phyloP scores from a whole-genome alignment of 2,329 filamentous ascomycete genomes.

The Colletotrichum sp. region DNA sequence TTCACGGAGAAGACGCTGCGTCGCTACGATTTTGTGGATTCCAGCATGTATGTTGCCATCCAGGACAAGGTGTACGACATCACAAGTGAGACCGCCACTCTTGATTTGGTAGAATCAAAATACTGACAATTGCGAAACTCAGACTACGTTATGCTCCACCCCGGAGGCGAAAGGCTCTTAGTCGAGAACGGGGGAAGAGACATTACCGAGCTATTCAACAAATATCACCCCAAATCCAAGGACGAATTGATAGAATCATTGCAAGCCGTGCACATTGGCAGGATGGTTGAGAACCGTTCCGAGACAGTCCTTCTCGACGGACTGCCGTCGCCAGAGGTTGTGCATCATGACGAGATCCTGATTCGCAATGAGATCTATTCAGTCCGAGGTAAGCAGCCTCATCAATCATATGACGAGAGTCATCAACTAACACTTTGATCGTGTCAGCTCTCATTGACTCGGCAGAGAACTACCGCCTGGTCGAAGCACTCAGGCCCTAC shows the following conservation, averaged over 20 bases:
- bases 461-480: not conserved
- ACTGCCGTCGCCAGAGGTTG: not conserved
- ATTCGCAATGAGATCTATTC: not conserved
- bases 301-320: not conserved
- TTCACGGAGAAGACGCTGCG: not conserved
- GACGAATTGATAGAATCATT: not conserved
- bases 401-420: not conserved
- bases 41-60: slow-evolving; percentile 5
- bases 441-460: not conserved
- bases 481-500: not conserved
- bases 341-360: not conserved
- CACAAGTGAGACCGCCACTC: not conserved
- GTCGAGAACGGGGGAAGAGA: slow-evolving; percentile 4
- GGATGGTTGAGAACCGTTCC: not conserved
- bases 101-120: accelerated
- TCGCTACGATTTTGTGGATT: not conserved
- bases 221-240: not conserved
- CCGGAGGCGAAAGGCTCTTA: slow-evolving; percentile 3
- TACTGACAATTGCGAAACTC: accelerated
- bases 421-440: not conserved
- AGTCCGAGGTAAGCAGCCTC: not conserved
- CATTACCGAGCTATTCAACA: slow-evolving; percentile 7
- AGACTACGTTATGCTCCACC: slow-evolving; percentile 20
- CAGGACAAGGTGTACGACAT: slow-evolving; percentile 19
- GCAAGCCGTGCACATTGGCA: not conserved